Conservation (phyloP, 2,329 filamentous ascomycete species). For the Shiraia bambusicola region DNA sequence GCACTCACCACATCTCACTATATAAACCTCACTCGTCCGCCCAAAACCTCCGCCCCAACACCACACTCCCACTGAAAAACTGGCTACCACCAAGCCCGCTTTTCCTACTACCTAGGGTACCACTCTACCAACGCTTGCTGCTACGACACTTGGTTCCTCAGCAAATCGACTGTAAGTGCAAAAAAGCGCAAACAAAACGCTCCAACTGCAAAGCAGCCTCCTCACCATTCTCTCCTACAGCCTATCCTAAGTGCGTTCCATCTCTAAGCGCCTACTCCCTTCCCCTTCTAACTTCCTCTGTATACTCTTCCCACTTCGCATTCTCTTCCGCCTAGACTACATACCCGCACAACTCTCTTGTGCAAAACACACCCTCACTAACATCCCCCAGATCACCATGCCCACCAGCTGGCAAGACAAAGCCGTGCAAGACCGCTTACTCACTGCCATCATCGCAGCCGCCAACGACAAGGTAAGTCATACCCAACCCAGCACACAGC, state of each 20-base stretch:
- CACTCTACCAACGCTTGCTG: no score
- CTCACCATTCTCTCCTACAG: no score
- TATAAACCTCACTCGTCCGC: background rate
- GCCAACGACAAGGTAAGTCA: constrained; percentile 33
- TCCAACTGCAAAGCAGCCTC: no score
- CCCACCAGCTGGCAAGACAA: constrained; percentile 42
- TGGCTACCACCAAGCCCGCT: no score
- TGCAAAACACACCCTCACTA: background rate
- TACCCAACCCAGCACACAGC: background rate
- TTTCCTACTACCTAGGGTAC: background rate
- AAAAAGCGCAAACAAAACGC: no score
- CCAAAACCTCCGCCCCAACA: background rate
- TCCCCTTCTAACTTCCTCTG: no score
- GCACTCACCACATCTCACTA: background rate
- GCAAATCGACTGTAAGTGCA: no score
- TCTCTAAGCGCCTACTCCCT: no score
- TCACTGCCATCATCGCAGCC: constrained; percentile 45
- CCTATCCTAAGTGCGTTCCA: no score
- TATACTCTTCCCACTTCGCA: background rate
- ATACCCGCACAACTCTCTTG: background rate
- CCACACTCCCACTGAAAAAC: background rate
- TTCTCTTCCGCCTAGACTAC: background rate
- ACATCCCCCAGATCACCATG: constrained; percentile 20
- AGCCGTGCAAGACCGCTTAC: constrained; percentile 42
- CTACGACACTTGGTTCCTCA: no score